Evolutionary conservation across 306 rosid genomes (phyloP).

Genomic region (Hylodesmum podocarpum): DNA sequence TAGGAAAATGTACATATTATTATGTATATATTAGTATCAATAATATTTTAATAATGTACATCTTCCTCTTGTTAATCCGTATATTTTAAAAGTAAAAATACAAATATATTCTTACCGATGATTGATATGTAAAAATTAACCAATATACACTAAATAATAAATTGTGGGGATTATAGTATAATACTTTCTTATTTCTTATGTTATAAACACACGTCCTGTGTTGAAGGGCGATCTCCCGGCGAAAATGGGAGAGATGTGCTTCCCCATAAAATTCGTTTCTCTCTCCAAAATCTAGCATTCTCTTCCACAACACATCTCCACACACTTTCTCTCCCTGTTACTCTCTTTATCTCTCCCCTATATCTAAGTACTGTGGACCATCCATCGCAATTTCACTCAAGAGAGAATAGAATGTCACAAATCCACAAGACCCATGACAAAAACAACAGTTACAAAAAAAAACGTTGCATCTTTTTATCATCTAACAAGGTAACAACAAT

Average conservation of each 20-base stretch:
- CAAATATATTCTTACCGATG: too few relatives aligned
- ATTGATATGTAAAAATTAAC: too few relatives aligned
- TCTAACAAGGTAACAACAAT: background rate
- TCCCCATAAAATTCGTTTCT: slow-evolving; percentile 42
- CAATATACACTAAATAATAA: too few relatives aligned
- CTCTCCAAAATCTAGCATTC: slow-evolving; percentile 9
- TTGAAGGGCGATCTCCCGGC: slow-evolving; percentile 6
- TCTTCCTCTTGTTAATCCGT: too few relatives aligned
- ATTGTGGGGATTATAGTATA: too few relatives aligned
- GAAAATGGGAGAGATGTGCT: slow-evolving; percentile 34
- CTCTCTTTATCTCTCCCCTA: background rate
- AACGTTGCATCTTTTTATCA: background rate
- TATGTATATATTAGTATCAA: too few relatives aligned
- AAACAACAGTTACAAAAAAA: background rate
- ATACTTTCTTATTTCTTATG: too few relatives aligned
- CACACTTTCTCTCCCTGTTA: background rate
- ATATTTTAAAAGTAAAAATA: too few relatives aligned
- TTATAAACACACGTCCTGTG: too few relatives aligned
- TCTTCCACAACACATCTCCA: background rate
- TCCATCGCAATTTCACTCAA: background rate
- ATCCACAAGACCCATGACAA: background rate
- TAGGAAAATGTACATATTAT: too few relatives aligned
- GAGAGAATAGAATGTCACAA: slow-evolving; percentile 15
- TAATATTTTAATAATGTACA: too few relatives aligned
- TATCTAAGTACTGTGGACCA: slow-evolving; percentile 14